A percentile compares a stretch with the other conserved stretches of the same genome.
These are phyloP conservation scores for Pseudogymnoascus sp. DNA, from an alignment of 2,329 filamentous ascomycete species.

Conservation along the genomic window DNA sequence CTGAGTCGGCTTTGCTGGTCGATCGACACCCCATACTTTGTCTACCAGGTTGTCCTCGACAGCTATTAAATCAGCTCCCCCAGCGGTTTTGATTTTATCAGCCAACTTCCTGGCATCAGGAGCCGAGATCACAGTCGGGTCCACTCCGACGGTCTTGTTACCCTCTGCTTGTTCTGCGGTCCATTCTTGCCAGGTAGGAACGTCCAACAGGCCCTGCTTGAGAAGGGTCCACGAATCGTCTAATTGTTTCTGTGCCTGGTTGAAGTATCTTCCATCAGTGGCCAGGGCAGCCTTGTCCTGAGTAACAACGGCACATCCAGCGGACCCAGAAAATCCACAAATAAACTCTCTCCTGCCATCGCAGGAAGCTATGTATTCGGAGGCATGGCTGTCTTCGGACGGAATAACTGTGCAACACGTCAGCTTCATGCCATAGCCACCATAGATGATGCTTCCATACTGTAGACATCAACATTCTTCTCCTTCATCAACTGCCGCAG, in stretches of 20 bases:
- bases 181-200: conserved; percentile 98
- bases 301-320: conserved; percentile 85
- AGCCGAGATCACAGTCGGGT: conserved; percentile 77
- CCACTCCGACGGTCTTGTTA: conserved; percentile 83
- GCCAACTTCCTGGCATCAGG: conserved; percentile 66
- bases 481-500: conserved; percentile 83
- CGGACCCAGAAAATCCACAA: conserved; percentile 89
- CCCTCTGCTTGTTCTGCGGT: conserved; percentile 76
- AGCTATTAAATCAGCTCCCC: conserved; percentile 67
- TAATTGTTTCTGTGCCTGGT: conserved; percentile 85
- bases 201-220: conserved; percentile 88
- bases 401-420: conserved; percentile 66
- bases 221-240: conserved; percentile 86
- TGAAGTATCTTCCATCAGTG: conserved; percentile 96
- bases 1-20: conserved; percentile 69
- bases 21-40: conserved; percentile 70
- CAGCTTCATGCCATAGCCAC: conserved; percentile 17
- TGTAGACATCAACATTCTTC: conserved; percentile 82
- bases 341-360: conserved; percentile 89
- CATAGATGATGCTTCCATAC: conserved; percentile 45
- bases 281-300: conserved; percentile 80
- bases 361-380: conserved; percentile 95
- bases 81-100: conserved; percentile 81
- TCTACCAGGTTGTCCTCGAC: conserved; percentile 84
- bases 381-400: conserved; percentile 94